Evolutionary conservation across 768 basidiomycete genomes (phyloP).

Genomic region (Thelephora aurantiotincta): DNA sequence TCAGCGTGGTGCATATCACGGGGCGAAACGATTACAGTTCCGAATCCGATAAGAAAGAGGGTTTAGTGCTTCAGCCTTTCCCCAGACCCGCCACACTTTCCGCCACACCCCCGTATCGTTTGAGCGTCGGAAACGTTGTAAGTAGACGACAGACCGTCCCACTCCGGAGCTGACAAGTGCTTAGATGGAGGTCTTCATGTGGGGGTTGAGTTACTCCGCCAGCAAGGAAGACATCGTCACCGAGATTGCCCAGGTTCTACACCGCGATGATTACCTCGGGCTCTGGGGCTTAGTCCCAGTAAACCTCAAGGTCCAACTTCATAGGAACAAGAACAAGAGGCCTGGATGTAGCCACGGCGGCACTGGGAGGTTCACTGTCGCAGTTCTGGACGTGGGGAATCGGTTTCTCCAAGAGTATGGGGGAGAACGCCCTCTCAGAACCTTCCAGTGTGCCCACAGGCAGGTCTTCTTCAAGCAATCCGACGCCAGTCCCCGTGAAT

Average conservation of each 20-base stretch:
- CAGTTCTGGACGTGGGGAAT: conserved; percentile 22
- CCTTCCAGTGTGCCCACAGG: conserved; percentile 19
- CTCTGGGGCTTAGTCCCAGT: conserved; percentile 14
- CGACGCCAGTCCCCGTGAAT: conserved; percentile 7
- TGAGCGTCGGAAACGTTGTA: too few relatives aligned
- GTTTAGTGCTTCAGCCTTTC: too few relatives aligned
- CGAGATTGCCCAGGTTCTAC: conserved; percentile 30
- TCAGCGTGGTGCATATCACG: too few relatives aligned
- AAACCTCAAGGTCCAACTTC: conserved; percentile 42
- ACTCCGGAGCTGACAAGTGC: not conserved
- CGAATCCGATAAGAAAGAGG: too few relatives aligned
- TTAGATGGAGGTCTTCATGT: conserved; percentile 22
- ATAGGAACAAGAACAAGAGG: conserved; percentile 19
- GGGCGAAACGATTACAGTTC: too few relatives aligned
- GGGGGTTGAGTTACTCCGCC: conserved; percentile 10
- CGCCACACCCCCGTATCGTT: too few relatives aligned
- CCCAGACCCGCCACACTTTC: too few relatives aligned
- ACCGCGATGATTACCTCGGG: conserved; percentile 10
- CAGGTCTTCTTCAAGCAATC: conserved; percentile 15
- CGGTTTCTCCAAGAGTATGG: conserved; percentile 31
- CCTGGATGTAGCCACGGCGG: conserved; percentile 23
- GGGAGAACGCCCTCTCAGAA: conserved; percentile 6
- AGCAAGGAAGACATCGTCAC: conserved; percentile 10
- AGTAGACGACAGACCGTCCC: too few relatives aligned
- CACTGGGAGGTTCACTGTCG: conserved; percentile 33